Evolutionary conservation across 768 basidiomycete genomes (phyloP).

Genomic region (Hirschioporus abietinus): DNA sequence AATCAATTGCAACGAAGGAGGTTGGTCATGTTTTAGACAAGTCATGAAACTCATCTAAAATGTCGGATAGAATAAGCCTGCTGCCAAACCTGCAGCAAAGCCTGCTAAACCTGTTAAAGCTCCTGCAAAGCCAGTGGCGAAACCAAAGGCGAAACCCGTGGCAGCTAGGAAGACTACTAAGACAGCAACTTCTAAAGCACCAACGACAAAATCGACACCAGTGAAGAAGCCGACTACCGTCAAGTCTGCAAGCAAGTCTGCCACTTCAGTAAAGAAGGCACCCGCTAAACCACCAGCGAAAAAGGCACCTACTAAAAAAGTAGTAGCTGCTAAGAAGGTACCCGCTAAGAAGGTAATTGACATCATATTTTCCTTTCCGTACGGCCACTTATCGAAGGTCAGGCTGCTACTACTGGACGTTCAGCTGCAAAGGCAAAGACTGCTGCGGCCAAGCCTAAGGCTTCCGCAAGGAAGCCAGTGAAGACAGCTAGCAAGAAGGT

Average conservation of each 20-base stretch:
- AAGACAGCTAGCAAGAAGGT: neutral
- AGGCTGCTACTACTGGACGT: conserved; percentile 25
- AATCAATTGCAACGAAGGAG: conserved; percentile 57
- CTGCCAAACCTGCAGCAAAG: conserved; percentile 18
- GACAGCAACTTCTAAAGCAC: conserved; percentile 14
- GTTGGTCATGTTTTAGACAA: conserved; percentile 31
- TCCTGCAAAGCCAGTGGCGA: conserved; percentile 25
- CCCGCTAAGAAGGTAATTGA: conserved; percentile 16
- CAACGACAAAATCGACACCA: conserved; percentile 14
- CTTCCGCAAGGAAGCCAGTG: conserved; percentile 22
- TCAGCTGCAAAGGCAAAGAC: conserved; percentile 22
- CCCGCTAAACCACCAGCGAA: conserved; percentile 29
- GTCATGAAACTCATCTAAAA: conserved; percentile 6
- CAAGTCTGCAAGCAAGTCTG: conserved; percentile 17
- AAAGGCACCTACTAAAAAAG: conserved; percentile 13
- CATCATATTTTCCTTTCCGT: conserved; percentile 27
- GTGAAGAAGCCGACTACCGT: conserved; percentile 9
- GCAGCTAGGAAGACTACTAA: conserved; percentile 27
- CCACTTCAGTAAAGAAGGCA: conserved; percentile 21
- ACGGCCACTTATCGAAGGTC: conserved; percentile 34
- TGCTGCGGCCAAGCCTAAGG: conserved; percentile 26
- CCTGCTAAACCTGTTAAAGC: conserved; percentile 16
- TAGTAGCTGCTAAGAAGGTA: conserved; percentile 19
- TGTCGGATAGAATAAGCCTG: conserved; percentile 17
- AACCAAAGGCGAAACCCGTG: conserved; percentile 22